These are phyloP conservation scores for Curvularia hawaiiensis DNA, from an alignment of 2,329 filamentous ascomycete genomes.

Conservation along the genomic window DNA sequence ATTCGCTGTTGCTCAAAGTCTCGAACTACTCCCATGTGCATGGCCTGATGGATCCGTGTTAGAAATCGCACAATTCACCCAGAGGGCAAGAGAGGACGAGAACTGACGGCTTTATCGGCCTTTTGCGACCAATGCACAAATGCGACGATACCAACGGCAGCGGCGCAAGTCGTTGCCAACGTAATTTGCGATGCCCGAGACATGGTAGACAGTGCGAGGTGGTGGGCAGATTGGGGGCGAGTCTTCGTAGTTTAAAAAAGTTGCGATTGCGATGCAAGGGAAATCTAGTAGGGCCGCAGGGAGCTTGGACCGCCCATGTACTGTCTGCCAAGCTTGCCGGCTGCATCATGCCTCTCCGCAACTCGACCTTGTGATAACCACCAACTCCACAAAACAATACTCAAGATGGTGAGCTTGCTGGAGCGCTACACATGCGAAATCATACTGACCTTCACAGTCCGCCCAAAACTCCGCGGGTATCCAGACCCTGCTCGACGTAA, in stretches of 20 bases:
- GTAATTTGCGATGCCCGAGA: slow-evolving; percentile 90
- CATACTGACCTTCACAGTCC: slow-evolving; percentile 64
- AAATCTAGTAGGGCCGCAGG: slow-evolving; percentile 27
- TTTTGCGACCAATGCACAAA: slow-evolving; percentile 91
- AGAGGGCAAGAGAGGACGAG: slow-evolving; percentile 34
- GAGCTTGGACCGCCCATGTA: slow-evolving; percentile 39
- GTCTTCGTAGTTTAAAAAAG: slow-evolving; percentile 7
- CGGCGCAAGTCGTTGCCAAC: slow-evolving; percentile 75
- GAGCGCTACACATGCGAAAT: neutral
- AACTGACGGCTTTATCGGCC: slow-evolving; percentile 76
- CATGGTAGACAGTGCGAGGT: slow-evolving; percentile 60
- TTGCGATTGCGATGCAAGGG: slow-evolving; percentile 14
- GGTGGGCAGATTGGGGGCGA: slow-evolving; percentile 3
- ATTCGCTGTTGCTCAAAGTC: slow-evolving; percentile 93
- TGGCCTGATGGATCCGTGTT: slow-evolving; percentile 67
- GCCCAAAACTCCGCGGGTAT: slow-evolving; percentile 99
- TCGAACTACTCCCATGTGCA: slow-evolving; percentile 93
- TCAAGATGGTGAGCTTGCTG: slow-evolving; percentile 34
- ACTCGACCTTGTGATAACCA: slow-evolving; percentile 27
- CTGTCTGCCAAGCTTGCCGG: slow-evolving; percentile 30
- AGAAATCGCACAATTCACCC: slow-evolving; percentile 23
- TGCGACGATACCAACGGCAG: slow-evolving; percentile 75
- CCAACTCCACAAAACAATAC: slow-evolving; percentile 18
- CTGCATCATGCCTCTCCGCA: slow-evolving; percentile 35
- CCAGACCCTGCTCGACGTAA: slow-evolving; percentile 97